Evolutionary conservation across 257 asterid genomes (phyloP).

Genomic region (Solanum microdontum): DNA sequence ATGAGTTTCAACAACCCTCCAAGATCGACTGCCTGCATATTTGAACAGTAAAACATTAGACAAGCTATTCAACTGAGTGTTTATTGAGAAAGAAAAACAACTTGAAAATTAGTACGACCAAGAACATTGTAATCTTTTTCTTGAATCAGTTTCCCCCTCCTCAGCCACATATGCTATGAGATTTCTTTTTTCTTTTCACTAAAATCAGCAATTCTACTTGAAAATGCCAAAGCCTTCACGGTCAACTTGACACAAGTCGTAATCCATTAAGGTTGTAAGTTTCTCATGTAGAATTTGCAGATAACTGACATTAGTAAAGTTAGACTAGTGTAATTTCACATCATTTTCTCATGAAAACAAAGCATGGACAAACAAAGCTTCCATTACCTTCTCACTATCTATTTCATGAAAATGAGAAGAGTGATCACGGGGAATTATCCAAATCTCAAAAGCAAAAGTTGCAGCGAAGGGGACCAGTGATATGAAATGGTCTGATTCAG

Average conservation of each 20-base stretch:
- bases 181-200: neutral
- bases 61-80: neutral
- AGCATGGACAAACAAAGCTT: neutral
- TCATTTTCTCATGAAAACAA: neutral
- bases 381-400: constrained; percentile 49
- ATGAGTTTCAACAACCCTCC: constrained; percentile 67
- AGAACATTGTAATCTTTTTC: neutral
- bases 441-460: constrained; percentile 71
- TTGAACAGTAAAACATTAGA: neutral
- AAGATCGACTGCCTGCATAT: constrained; percentile 67
- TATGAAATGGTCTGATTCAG: constrained; percentile 52
- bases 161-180: neutral
- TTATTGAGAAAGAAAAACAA: neutral
- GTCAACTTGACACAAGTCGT: neutral
- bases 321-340: neutral
- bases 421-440: constrained; percentile 83
- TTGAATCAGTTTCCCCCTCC: neutral
- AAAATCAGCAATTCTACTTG: neutral
- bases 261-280: neutral
- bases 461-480: constrained; percentile 85
- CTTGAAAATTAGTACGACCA: neutral
- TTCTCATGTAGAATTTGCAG: neutral
- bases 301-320: neutral
- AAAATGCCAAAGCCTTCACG: neutral
- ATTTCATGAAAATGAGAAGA: constrained; percentile 71